Base-by-base conservation (phyloP, 441 rosid genomes). In the Adansonia rubrostipa region DNA sequence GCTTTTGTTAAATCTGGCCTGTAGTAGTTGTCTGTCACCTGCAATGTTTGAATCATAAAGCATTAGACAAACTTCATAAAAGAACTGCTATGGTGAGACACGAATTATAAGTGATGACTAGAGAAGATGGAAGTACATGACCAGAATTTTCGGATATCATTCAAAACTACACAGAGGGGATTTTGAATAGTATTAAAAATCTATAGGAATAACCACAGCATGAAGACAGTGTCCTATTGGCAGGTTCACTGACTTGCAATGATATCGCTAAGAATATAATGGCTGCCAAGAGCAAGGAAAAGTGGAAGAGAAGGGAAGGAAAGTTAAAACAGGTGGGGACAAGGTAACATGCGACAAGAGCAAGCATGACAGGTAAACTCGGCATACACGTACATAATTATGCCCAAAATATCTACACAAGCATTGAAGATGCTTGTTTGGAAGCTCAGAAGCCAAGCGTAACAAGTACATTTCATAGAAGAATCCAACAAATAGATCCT, bases 1-100 rank as follows among this genome's bases (percentile, higher is more conserved):
- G 97, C 95, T 28, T 86, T 91, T 86, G 88, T 95, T 74, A 97
- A 83, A 82, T 97, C 99, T 17, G 97, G 97, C 82, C 97, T 89
- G 91, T 93, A 95, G 85, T 88, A 81, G 89, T 93, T 92, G 79
- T 89, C 93, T 42, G 86, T 90, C 20, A 94, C 97, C 98, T 93
- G 88, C 73, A 83, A 65, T 61, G n/a, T 47, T 40, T 17, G 45
- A 51, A 60, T 45, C 24, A 10, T 0, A 58, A 20, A 69, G 36
- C 8, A 50, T 73, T 9, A 77, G 36, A 40, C n/a, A 22, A 80
- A 57, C 71, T 28, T 62, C 17, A 78, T 79, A 64, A 80, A 67
- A 6, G 3, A 77, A 50, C 7, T 4, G 5, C 4, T 9, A 9
- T 8, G 2, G n/a, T 54, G 33, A 6, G 6, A 72, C 9, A 14